Evolutionary conservation across 2,329 filamentous ascomycete genomes (phyloP), one percentile per base, ranked within the genome.

Genomic region (Fusarium graminum): DNA sequence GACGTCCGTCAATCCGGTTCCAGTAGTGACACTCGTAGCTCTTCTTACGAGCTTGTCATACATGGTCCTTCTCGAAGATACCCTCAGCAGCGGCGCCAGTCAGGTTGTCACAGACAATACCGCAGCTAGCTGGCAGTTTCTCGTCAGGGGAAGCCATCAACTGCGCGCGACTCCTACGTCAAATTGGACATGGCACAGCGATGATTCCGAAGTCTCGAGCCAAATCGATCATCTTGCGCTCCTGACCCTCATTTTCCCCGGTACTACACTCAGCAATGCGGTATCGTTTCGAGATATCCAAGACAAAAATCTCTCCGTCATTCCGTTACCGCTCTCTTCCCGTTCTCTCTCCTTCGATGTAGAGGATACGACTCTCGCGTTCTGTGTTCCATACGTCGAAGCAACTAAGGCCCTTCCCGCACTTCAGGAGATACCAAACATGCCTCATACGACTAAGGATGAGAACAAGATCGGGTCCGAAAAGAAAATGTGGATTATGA

Each of bases 401-500:
- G 88, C 92, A 2, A 80, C 91, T 26, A 86, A 91, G 60, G 96
- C 97, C 72, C 82, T 97, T 57, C 82, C 86, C 56, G 85, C 88
- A 5, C 88, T 92, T 41, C 92, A 94, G 79, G 93, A 97, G 79
- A 92, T 98, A 38, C 89, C 93, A 19, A 88, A 90, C 55, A 86
- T 87, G 47, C 79, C n/a, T n/a, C n/a, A 80, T 77, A 86, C 81
- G 74, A 80, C 85, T 75, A 81, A 82, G 40, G 80, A 78, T 34
- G 80, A 85, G 76, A 84, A 84, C 6, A 79, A 81, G 45, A 75
- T 86, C 45, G 84, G 86, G 56, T 80, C 79, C 42, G 93, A 97
- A 80, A 86, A 91, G 77, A 94, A 94, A 83, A 93, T 90, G 82
- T 98, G 94, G 94, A 93, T 97, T 74, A 97, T 97, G 92, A 94